A percentile compares a stretch with the other conserved stretches of the same genome.
Evolutionary conservation across 192 early-diverging fungal species (phyloP).

Genomic region (Entomortierella chlamydospora): DNA sequence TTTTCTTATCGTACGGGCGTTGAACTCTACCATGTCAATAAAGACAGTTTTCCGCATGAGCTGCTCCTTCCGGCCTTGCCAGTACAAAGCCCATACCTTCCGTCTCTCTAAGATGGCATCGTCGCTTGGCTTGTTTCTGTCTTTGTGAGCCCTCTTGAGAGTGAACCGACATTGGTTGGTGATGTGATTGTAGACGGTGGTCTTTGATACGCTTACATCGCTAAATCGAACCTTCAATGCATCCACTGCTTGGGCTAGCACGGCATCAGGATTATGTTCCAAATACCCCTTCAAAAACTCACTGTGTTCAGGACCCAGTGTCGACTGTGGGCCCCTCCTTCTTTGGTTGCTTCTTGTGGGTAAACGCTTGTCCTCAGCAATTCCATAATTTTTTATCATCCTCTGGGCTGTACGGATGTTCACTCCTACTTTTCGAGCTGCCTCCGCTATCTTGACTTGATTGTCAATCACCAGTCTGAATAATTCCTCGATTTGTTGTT

Average conservation of each 20-base stretch:
- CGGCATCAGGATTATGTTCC: background rate
- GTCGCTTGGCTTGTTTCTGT: background rate
- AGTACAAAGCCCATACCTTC: background rate
- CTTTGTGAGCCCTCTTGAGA: background rate
- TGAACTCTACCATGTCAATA: background rate
- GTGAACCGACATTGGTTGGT: background rate
- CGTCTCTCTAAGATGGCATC: background rate
- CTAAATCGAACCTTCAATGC: background rate
- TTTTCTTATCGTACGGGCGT: background rate
- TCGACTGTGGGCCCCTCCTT: background rate
- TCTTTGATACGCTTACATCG: background rate
- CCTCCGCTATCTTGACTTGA: background rate
- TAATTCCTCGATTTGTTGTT: background rate
- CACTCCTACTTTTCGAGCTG: background rate
- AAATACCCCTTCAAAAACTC: background rate
- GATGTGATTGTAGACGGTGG: background rate
- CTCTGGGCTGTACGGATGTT: background rate
- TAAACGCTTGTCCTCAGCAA: background rate
- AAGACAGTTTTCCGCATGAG: background rate
- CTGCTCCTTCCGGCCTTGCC: background rate
- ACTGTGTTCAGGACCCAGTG: background rate
- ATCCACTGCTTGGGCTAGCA: background rate
- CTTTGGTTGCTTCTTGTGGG: background rate
- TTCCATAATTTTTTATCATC: background rate
- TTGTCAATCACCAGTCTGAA: background rate